Evolutionary conservation across 1,139 yeast genomes (phyloP).

Genomic region (Pichia sp.): DNA sequence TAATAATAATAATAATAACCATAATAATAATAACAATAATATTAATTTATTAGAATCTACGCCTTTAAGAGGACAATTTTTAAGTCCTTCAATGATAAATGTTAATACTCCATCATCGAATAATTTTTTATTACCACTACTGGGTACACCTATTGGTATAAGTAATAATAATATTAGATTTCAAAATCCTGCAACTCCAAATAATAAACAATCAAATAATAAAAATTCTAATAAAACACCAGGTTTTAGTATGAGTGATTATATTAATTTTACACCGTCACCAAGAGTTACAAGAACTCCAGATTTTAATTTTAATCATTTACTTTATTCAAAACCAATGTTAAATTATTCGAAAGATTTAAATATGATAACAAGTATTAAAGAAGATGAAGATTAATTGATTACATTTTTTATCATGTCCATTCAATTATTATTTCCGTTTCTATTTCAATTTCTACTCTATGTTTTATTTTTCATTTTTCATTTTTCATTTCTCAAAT

Average conservation of each 20-base stretch:
- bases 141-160: conserved; percentile 19
- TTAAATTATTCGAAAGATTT: conserved; percentile 21
- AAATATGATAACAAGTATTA: conserved; percentile 16
- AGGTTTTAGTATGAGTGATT: conserved; percentile 78
- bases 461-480: not conserved
- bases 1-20: conserved; percentile 4
- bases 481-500: no score
- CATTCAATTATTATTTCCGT: no score
- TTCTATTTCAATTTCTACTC: no score
- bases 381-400: conserved; percentile 3
- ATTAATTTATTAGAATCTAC: conserved; percentile 22
- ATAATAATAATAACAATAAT: no score
- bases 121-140: conserved; percentile 14
- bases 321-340: conserved; percentile 6
- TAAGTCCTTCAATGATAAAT: conserved; percentile 7
- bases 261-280: conserved; percentile 73
- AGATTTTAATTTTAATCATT: no score
- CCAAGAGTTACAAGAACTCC: conserved; percentile 38
- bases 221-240: conserved; percentile 42
- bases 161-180: conserved; percentile 13
- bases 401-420: not conserved
- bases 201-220: conserved; percentile 10
- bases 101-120: not conserved
- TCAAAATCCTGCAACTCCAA: conserved; percentile 27
- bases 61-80: conserved; percentile 18